Evolutionary conservation across 352 stramenopile species (phyloP).

Genomic region (Globisporangium irregulare): DNA sequence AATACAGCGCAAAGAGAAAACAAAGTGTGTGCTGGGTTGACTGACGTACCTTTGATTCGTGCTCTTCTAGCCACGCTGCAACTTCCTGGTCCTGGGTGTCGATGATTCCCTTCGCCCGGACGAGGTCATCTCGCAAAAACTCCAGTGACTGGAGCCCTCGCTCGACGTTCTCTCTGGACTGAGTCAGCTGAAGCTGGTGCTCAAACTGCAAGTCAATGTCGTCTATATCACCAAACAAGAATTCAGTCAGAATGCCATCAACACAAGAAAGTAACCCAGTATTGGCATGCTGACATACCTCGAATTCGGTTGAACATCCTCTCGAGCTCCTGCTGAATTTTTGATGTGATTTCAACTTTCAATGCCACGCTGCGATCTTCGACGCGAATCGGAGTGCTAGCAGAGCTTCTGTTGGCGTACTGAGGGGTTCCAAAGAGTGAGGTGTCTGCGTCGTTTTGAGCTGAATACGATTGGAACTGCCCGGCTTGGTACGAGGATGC

Average conservation of each 20-base stretch:
- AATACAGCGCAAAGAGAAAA: not conserved
- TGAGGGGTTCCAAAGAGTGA: slow-evolving; percentile 44
- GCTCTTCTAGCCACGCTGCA: slow-evolving; percentile 62
- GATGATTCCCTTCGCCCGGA: slow-evolving; percentile 46
- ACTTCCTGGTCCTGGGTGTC: slow-evolving; percentile 61
- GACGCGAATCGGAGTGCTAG: slow-evolving; percentile 3
- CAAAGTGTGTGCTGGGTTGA: not conserved
- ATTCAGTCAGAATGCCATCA: not conserved
- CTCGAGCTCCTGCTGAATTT: slow-evolving; percentile 79
- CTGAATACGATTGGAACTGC: slow-evolving; percentile 21
- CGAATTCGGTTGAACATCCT: slow-evolving; percentile 77
- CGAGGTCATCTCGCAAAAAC: slow-evolving; percentile 66
- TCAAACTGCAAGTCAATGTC: slow-evolving; percentile 87
- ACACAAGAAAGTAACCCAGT: not conserved
- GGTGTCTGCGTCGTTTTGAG: slow-evolving; percentile 21
- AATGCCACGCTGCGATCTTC: slow-evolving; percentile 52
- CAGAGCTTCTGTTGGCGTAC: slow-evolving; percentile 1
- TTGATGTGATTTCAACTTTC: slow-evolving; percentile 73
- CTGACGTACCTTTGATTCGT: slow-evolving; percentile 60
- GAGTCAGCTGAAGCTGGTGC: slow-evolving; percentile 76
- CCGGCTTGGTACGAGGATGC: slow-evolving; percentile 17
- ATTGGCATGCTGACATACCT: slow-evolving; percentile 22
- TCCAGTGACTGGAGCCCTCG: slow-evolving; percentile 72
- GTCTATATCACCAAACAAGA: slow-evolving; percentile 22
- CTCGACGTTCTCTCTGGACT: slow-evolving; percentile 76